Evolutionary conservation across 352 stramenopile species (phyloP).

Genomic region (Globisporangium mamillatum): DNA sequence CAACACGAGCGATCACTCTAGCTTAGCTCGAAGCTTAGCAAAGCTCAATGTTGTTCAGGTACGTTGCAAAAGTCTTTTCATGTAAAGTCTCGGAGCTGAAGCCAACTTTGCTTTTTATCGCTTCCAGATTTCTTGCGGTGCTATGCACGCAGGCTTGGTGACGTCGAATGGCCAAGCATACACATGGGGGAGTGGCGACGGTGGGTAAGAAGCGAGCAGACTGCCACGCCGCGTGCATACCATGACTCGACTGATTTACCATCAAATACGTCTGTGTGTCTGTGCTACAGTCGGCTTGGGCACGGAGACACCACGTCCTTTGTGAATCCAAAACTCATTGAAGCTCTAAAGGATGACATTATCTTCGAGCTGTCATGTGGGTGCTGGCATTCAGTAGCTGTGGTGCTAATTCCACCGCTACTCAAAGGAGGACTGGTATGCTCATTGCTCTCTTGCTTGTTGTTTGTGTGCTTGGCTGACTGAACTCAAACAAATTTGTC

Average conservation of each 20-base stretch:
- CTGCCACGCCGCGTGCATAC: too few species aligned
- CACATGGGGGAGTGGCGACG: constrained; percentile 83
- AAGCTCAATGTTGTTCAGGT: constrained; percentile 68
- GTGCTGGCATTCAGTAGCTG: constrained; percentile 86
- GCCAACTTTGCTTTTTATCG: neutral
- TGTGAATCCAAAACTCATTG: constrained; percentile 71
- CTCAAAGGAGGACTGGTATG: constrained; percentile 73
- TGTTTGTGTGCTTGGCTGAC: neutral
- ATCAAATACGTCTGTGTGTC: neutral
- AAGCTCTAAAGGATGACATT: constrained; percentile 66
- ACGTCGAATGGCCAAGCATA: constrained; percentile 68
- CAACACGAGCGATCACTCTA: constrained; percentile 57
- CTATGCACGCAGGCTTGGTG: constrained; percentile 75
- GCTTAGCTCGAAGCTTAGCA: constrained; percentile 43
- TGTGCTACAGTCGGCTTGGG: constrained; percentile 49
- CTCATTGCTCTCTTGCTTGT: neutral
- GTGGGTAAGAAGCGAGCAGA: constrained; percentile 44
- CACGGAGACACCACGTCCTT: constrained; percentile 72
- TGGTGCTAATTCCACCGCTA: constrained; percentile 86
- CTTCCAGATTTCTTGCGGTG: constrained; percentile 72
- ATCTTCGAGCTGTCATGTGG: constrained; percentile 78
- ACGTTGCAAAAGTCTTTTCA: neutral
- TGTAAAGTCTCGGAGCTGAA: neutral
- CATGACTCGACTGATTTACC: neutral
- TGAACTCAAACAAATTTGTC: neutral